phyloP scores from a whole-genome alignment of 2,329 filamentous ascomycete genomes.

The Epichloe sp. region DNA sequence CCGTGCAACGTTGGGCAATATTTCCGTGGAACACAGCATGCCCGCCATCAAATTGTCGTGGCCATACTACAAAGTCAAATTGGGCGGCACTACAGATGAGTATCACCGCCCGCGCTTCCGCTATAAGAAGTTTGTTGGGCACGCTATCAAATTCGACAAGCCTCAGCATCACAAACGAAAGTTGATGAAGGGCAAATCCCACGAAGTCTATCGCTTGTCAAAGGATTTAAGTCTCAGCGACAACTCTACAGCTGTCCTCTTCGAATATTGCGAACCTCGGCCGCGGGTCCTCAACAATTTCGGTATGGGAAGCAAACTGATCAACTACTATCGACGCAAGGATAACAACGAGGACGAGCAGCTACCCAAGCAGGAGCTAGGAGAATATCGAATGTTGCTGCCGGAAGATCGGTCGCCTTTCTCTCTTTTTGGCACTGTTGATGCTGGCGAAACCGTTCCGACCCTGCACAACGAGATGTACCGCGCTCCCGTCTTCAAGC shows the following conservation, averaged over 20 bases:
- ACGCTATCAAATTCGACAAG: constrained; percentile 58
- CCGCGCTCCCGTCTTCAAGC: constrained; percentile 83
- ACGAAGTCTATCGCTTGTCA: constrained; percentile 65
- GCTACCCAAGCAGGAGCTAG: constrained; percentile 69
- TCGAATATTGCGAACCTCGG: constrained; percentile 93
- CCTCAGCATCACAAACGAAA: constrained; percentile 68
- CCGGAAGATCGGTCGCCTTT: constrained; percentile 95
- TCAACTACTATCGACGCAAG: constrained; percentile 92
- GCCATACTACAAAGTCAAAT: constrained; percentile 87
- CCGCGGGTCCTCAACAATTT: constrained; percentile 90
- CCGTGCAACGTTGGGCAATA: constrained; percentile 77
- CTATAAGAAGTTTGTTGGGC: constrained; percentile 54
- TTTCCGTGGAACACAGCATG: constrained; percentile 88
- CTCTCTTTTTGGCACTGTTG: constrained; percentile 84
- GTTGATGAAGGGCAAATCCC: constrained; percentile 65
- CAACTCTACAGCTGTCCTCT: constrained; percentile 74
- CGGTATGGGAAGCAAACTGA: constrained; percentile 89
- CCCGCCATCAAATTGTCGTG: constrained; percentile 84
- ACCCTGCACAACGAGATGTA: constrained; percentile 95
- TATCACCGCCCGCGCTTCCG: constrained; percentile 74
- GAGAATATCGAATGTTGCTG: constrained; percentile 76
- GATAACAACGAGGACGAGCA: constrained; percentile 57
- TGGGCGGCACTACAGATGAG: constrained; percentile 60
- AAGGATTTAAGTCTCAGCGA: constrained; percentile 78
- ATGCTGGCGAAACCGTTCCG: constrained; percentile 78